Base-by-base conservation (phyloP, 805 yeast genomes). In the Sugiyamaella chiloensis region DNA sequence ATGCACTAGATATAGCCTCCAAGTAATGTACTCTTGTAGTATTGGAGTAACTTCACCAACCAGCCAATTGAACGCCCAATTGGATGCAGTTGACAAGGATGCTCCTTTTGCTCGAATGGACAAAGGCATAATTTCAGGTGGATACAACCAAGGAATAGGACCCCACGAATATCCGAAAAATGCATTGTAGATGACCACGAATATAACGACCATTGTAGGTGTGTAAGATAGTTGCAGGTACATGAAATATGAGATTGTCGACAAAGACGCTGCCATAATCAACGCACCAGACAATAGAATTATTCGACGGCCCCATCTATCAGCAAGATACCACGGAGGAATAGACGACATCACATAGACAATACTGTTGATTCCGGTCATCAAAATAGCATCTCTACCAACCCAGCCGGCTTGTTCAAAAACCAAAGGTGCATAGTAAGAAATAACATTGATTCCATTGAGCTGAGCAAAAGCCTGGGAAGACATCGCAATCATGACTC, bases 361-460 rank as follows among this genome's bases (percentile, higher is more conserved):
- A 9, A 83, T 52, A 4, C 80, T 75, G 57, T 84, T 83, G 49
- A 86, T 74, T 19, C 97, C 97, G 0, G 97, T 87, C 95, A 89
- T 86, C 53, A 88, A 74, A 52, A 89, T 80, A 2, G 96, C 96
- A 55, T 80, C 79, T 51, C 95, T 73, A 21, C 96, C 96, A 5
- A 75, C 67, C 96, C 96, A 90, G 23, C 97, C 97, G 2, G 96
- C 96, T 57, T 86, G 86, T 64, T 90, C 96, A 66, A 89, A 90
- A 41, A 89, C 95, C 66, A 90, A 70, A 1, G 96, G 96, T 1
- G 96, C 96, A 68, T 89, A 89, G 67, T 90, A 90, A 1, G 95
- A 83, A 46, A 90, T 87, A 44, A 90, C 91, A 61, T 89, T 90
- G 66, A 89, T 90, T 59, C 97, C 97, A 64, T 89, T 86, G 63